These are phyloP conservation scores for Scenedesmus sp. DNA, from an alignment of 163 green algal species.

Conservation along the genomic window DNA sequence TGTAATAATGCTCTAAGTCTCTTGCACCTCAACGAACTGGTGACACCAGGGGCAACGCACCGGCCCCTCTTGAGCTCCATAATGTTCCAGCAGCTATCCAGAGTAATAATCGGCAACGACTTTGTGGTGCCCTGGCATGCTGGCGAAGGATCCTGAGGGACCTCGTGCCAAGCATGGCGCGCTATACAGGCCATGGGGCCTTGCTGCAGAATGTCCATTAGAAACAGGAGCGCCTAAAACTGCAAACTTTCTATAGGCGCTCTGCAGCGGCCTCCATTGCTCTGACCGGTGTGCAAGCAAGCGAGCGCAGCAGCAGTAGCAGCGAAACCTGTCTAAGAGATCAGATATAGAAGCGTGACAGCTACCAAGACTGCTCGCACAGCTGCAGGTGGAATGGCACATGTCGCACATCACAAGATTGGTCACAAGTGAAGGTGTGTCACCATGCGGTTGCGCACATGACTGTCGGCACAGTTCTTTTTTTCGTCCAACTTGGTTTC, in stretches of 20 bases:
- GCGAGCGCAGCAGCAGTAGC: not conserved
- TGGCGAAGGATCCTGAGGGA: not conserved
- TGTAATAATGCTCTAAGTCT: too few relatives aligned
- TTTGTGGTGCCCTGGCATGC: not conserved
- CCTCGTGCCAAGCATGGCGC: not conserved
- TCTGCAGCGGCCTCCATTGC: not conserved
- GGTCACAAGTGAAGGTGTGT: constrained; percentile 4
- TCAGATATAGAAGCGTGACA: not conserved
- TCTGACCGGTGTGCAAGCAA: not conserved
- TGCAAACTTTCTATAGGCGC: not conserved
- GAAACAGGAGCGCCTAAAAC: not conserved
- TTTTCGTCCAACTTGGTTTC: not conserved
- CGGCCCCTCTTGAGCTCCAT: not conserved
- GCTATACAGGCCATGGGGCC: not conserved
- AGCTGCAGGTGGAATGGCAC: not conserved
- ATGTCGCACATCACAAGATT: not conserved
- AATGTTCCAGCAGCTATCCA: not conserved
- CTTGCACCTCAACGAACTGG: constrained; percentile 16
- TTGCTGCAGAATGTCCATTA: not conserved
- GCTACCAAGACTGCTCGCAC: not conserved
- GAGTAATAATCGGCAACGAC: not conserved
- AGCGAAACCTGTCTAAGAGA: not conserved
- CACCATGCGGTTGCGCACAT: not conserved
- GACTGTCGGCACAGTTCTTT: not conserved
- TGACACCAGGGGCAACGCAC: not conserved